Base-by-base conservation (phyloP, 148 eudicot genomes). In the Talinum fruticosum region DNA sequence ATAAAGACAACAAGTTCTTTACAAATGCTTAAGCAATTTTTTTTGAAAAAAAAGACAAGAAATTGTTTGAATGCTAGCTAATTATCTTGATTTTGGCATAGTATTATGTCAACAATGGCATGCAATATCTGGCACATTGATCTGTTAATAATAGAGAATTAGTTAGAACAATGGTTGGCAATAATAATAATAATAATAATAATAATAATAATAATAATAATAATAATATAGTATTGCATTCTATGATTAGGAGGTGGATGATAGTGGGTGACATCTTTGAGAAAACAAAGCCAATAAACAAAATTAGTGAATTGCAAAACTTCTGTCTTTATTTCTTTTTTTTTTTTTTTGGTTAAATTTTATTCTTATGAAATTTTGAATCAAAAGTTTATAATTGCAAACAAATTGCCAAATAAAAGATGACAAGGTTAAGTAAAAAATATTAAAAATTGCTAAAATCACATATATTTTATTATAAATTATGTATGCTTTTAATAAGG, bases 121-220 rank as follows among this genome's bases (percentile, higher is more conserved):
- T 59, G 64, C 29, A 59, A 59, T 59, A 24, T 59, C 18, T 59
- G 29, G 64, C 64, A 59, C 29, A 59, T 59, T 13, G 6, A 59
- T 23, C 6, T 1, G 26, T n/a, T 59, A 59, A 59, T 59, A 59
- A 59, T 59, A 24, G 64, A 59, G 64, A 59, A 59, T 23, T 59
- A n/a, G 64, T 59, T 59, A 23, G 64, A n/a, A 23, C 10, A 59
- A 59, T 59, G 29, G 64, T n/a, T 78, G 76, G 70, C 69, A 78
- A 35, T 59, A n/a, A 69, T 69, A n/a, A n/a, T n/a, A n/a, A 35
- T 59, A n/a, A 69, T 69, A 78, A 35, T 59, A n/a, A 69, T 69
- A 78, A 35, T 59, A n/a, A 69, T 69, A 78, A 35, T 59, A n/a
- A 69, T 69, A 78, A 35, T 59, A n/a, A 69, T 69, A 78, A 35